Evolutionary conservation across 2,329 filamentous ascomycete species (phyloP).

Genomic region (Calonectria pteridis): DNA sequence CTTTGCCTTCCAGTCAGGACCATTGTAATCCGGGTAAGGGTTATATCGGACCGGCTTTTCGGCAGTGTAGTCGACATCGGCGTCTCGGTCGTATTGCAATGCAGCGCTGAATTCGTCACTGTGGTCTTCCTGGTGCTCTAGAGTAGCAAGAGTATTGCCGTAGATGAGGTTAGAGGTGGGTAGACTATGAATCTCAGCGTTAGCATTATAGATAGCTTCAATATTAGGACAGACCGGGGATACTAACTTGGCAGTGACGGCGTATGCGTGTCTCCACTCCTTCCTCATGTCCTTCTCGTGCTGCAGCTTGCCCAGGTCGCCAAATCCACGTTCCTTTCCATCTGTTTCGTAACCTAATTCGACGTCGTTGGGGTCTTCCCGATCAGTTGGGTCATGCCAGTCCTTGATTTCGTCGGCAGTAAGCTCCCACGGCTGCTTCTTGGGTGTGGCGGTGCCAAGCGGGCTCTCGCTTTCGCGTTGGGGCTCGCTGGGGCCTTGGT

Average conservation of each 20-base stretch:
- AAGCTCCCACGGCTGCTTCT: slow-evolving; percentile 50
- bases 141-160: slow-evolving; percentile 64
- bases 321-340: slow-evolving; percentile 49
- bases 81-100: slow-evolving; percentile 51
- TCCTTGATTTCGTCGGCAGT: slow-evolving; percentile 50
- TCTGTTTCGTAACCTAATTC: slow-evolving; percentile 54
- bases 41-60: slow-evolving; percentile 71
- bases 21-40: slow-evolving; percentile 80
- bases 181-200: slow-evolving; percentile 49
- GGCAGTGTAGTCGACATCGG: slow-evolving; percentile 54
- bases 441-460: slow-evolving; percentile 27
- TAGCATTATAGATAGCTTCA: slow-evolving; percentile 30
- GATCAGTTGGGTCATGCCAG: slow-evolving; percentile 52
- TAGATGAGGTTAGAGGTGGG: slow-evolving; percentile 66
- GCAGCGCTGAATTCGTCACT: slow-evolving; percentile 46
- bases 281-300: slow-evolving; percentile 59
- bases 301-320: slow-evolving; percentile 50
- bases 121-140: slow-evolving; percentile 57
- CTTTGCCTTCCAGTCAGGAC: slow-evolving; percentile 66
- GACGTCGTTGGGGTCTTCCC: slow-evolving; percentile 51
- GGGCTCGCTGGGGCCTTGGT: slow-evolving; percentile 6
- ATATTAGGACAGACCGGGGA: background rate
- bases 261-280: slow-evolving; percentile 56
- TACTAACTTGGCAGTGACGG: slow-evolving; percentile 56
- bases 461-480: slow-evolving; percentile 21